Evolutionary conservation across 345 rosid genomes (phyloP).

Genomic region (Boechera retrofracta): DNA sequence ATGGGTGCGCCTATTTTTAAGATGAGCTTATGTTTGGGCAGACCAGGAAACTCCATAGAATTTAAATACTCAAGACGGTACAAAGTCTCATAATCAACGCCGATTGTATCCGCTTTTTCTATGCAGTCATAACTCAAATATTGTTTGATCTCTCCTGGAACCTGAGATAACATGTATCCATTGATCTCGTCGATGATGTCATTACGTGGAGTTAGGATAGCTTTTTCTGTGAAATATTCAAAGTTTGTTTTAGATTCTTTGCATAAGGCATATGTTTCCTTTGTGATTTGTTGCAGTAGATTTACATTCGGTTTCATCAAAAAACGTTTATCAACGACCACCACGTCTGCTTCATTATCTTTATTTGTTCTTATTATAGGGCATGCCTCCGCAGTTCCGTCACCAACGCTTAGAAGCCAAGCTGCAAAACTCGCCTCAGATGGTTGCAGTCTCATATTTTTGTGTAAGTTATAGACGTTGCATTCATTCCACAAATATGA

Average conservation of each 20-base stretch:
- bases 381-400: background rate
- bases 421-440: background rate
- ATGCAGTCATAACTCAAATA: background rate
- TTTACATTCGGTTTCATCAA: background rate
- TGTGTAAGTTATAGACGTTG: too few relatives aligned
- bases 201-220: background rate
- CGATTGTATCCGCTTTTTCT: background rate
- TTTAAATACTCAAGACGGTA: background rate
- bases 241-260: background rate
- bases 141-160: background rate
- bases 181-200: background rate
- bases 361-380: too few relatives aligned
- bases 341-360: too few relatives aligned
- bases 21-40: background rate
- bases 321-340: too few relatives aligned
- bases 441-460: background rate
- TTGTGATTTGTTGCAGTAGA: background rate
- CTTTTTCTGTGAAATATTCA: background rate
- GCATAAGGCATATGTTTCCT: too few relatives aligned
- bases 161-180: background rate
- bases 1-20: background rate
- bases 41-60: background rate
- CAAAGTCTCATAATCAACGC: background rate
- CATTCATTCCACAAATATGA: too few relatives aligned
- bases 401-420: background rate